These are phyloP conservation scores for Aureobasidium vineae DNA, from an alignment of 2,329 filamentous ascomycete genomes.

Conservation along the genomic window DNA sequence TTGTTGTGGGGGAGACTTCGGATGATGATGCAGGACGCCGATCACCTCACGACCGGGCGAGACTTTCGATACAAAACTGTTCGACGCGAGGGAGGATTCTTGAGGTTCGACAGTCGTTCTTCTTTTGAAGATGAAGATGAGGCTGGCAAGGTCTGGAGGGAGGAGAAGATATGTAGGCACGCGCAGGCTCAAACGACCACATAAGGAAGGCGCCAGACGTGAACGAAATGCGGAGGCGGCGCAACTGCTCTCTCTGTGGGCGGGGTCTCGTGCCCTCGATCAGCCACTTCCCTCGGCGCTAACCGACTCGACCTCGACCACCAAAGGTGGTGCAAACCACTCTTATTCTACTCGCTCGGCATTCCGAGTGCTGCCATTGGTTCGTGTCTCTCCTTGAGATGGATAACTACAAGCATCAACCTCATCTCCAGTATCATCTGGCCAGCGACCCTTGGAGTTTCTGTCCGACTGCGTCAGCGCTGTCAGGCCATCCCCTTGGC, in stretches of 20 bases:
- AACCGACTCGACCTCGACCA: slow-evolving; percentile 4
- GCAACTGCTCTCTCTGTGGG: slow-evolving; percentile 12
- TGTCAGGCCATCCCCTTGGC: slow-evolving; percentile 25
- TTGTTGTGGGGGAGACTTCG: slow-evolving; percentile 21
- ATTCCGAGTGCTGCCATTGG: slow-evolving; percentile 7
- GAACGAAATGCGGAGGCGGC: slow-evolving; percentile 24
- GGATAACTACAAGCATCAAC: slow-evolving; percentile 7
- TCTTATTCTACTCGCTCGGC: slow-evolving; percentile 1
- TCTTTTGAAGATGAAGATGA: not conserved
- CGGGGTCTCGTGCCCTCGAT: slow-evolving; percentile 23
- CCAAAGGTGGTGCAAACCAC: slow-evolving; percentile 14
- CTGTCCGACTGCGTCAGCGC: slow-evolving; percentile 14
- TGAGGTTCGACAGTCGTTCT: not conserved
- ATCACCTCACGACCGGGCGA: slow-evolving; percentile 15
- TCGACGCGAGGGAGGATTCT: not conserved
- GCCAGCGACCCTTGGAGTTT: not conserved
- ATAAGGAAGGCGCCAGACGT: slow-evolving; percentile 15
- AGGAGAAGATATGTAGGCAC: slow-evolving; percentile 9
- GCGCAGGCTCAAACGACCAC: slow-evolving; percentile 13
- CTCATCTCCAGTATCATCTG: not conserved
- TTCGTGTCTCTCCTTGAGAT: not conserved
- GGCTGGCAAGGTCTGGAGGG: not conserved
- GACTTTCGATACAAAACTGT: not conserved
- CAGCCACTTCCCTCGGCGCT: slow-evolving; percentile 24
- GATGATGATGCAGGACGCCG: slow-evolving; percentile 23